These are phyloP conservation scores for Fusarium sp. DNA, from an alignment of 2,329 filamentous ascomycete species.

Conservation along the genomic window DNA sequence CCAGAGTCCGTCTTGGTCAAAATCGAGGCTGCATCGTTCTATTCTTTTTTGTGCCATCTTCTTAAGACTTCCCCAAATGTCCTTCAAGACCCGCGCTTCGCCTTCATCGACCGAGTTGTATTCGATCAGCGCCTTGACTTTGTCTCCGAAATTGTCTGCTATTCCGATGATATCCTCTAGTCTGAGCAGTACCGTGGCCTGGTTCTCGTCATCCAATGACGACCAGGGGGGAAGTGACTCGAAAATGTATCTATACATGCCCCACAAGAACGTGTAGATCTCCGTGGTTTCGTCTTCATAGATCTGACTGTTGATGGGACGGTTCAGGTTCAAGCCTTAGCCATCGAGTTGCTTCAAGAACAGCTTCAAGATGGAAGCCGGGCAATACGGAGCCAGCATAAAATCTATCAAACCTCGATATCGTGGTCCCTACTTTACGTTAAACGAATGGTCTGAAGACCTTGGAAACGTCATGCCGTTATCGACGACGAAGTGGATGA, in stretches of 20 bases:
- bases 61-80: rapidly evolving
- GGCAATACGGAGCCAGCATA: background rate
- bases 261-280: background rate
- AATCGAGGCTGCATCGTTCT: background rate
- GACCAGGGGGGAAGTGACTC: too few species aligned
- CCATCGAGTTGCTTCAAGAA: background rate
- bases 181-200: background rate
- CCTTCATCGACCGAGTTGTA: background rate
- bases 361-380: background rate
- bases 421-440: rapidly evolving
- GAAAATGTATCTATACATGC: background rate
- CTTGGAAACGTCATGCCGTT: background rate
- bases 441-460: rapidly evolving
- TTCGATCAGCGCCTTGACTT: background rate
- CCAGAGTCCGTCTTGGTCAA: background rate
- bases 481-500: background rate
- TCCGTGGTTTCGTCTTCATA: background rate
- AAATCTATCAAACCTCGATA: background rate
- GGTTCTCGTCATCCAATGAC: too few species aligned
- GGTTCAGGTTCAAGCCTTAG: background rate
- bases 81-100: background rate
- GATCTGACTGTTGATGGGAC: background rate
- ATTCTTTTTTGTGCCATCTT: background rate
- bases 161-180: background rate
- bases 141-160: background rate